A percentile compares a stretch with the other conserved stretches of the same genome.
phyloP scores from a whole-genome alignment of 768 basidiomycete genomes.

The Auriscalpium microsporum region DNA sequence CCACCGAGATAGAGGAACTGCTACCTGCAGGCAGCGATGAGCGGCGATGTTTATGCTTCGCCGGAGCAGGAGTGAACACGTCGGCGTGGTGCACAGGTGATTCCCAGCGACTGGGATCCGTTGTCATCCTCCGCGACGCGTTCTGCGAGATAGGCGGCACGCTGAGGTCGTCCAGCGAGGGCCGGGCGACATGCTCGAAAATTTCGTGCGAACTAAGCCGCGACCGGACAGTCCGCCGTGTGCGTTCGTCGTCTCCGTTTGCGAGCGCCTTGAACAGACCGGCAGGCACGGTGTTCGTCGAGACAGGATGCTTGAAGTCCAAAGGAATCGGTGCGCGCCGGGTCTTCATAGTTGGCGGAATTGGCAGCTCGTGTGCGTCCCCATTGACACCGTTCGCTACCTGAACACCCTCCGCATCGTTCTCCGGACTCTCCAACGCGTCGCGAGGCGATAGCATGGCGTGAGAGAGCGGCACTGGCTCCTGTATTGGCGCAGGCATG shows the following conservation, averaged over 20 bases:
- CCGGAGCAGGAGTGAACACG: conserved; percentile 32
- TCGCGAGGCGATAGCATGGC: conserved; percentile 13
- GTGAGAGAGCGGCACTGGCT: neutral
- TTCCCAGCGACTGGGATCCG: conserved; percentile 43
- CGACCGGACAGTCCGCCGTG: conserved; percentile 65
- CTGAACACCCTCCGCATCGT: conserved; percentile 13
- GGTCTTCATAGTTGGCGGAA: conserved; percentile 28
- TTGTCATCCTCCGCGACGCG: conserved; percentile 46
- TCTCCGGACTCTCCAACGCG: conserved; percentile 17
- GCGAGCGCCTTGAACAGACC: conserved; percentile 78
- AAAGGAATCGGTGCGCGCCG: conserved; percentile 70
- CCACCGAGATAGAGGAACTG: conserved; percentile 36
- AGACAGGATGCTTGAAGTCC: conserved; percentile 64
- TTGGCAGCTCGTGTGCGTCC: conserved; percentile 22
- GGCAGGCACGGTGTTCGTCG: conserved; percentile 73
- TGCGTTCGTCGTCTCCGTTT: conserved; percentile 49
- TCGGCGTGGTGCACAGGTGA: conserved; percentile 25
- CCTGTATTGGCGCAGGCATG: conserved; percentile 14
- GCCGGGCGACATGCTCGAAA: conserved; percentile 56
- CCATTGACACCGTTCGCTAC: neutral
- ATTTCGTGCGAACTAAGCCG: conserved; percentile 67
- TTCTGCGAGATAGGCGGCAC: conserved; percentile 62
- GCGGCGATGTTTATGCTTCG: conserved; percentile 15
- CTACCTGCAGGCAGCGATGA: conserved; percentile 34
- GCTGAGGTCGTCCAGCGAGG: conserved; percentile 71